Evolutionary conservation across 2,329 filamentous ascomycete species (phyloP).

Genomic region (Orbilia blumenaviensis): DNA sequence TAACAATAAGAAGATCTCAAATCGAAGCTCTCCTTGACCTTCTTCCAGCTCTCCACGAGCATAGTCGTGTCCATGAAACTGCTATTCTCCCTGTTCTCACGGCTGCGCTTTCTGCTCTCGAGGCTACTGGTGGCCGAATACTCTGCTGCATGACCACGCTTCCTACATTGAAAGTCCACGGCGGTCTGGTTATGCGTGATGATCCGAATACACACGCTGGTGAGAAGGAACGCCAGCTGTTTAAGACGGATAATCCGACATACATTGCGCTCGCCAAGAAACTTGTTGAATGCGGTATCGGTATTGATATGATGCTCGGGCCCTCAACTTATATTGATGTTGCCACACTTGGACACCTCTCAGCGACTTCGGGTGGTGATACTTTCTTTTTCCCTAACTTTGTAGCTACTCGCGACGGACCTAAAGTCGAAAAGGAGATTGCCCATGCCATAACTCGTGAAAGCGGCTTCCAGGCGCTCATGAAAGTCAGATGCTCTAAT

Average conservation of each 20-base stretch:
- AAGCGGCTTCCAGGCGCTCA: slow-evolving; percentile 92
- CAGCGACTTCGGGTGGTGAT: slow-evolving; percentile 90
- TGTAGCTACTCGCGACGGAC: slow-evolving; percentile 81
- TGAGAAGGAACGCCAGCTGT: slow-evolving; percentile 90
- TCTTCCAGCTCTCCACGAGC: slow-evolving; percentile 85
- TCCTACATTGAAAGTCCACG: slow-evolving; percentile 84
- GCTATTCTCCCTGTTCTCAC: slow-evolving; percentile 85
- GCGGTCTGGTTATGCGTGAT: slow-evolving; percentile 83
- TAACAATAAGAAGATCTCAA: slow-evolving; percentile 19
- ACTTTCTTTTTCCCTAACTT: slow-evolving; percentile 98
- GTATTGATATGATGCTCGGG: slow-evolving; percentile 93
- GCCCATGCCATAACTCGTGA: slow-evolving; percentile 85
- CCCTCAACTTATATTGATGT: slow-evolving; percentile 70
- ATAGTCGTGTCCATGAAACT: slow-evolving; percentile 88
- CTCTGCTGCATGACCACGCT: slow-evolving; percentile 86
- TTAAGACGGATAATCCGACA: slow-evolving; percentile 85
- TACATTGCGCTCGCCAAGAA: slow-evolving; percentile 88
- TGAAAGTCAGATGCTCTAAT: slow-evolving; percentile 98
- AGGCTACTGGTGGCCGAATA: slow-evolving; percentile 89
- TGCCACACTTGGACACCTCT: slow-evolving; percentile 73
- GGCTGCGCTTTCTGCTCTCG: slow-evolving; percentile 82
- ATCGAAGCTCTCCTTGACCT: slow-evolving; percentile 86
- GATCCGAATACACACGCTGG: slow-evolving; percentile 85
- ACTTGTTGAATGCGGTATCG: slow-evolving; percentile 85
- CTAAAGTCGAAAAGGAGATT: slow-evolving; percentile 85